phyloP scores from a whole-genome alignment of 768 basidiomycete genomes.

The Lactarius pseudohatsudake region DNA sequence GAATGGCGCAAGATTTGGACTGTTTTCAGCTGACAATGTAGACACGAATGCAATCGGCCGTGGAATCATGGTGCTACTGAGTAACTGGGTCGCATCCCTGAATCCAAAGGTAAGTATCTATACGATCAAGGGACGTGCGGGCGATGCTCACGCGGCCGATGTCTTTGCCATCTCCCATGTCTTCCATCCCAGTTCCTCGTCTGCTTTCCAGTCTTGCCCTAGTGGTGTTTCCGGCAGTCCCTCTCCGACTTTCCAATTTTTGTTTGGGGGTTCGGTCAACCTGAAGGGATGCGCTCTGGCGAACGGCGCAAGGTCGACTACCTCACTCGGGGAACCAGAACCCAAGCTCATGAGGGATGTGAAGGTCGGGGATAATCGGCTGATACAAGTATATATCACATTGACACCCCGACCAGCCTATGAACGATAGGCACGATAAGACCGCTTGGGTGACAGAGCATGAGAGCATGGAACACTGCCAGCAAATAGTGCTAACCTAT shows the following conservation, averaged over 20 bases:
- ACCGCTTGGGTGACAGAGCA: background rate
- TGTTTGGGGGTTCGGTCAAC: constrained; percentile 41
- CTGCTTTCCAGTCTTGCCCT: constrained; percentile 35
- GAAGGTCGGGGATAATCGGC: background rate
- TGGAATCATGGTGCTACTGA: constrained; percentile 60
- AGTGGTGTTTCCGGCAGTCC: constrained; percentile 34
- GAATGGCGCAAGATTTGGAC: constrained; percentile 65
- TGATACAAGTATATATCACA: background rate
- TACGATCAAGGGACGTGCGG: constrained; percentile 27
- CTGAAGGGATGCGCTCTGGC: constrained; percentile 33
- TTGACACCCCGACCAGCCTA: background rate
- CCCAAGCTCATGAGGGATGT: background rate
- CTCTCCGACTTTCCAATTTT: constrained; percentile 46
- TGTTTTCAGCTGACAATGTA: constrained; percentile 49
- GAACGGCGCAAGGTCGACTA: constrained; percentile 11
- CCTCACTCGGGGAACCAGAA: background rate
- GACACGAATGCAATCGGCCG: constrained; percentile 71
- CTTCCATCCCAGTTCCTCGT: constrained; percentile 40
- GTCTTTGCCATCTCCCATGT: constrained; percentile 40
- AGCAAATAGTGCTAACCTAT: background rate
- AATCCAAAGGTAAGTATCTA: constrained; percentile 23
- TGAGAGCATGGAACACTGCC: background rate
- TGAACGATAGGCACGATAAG: background rate
- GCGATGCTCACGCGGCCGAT: constrained; percentile 23
- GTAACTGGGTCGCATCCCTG: constrained; percentile 46